phyloP scores from a whole-genome alignment of 2,329 filamentous ascomycete species.

The Peltaster fructicola region DNA sequence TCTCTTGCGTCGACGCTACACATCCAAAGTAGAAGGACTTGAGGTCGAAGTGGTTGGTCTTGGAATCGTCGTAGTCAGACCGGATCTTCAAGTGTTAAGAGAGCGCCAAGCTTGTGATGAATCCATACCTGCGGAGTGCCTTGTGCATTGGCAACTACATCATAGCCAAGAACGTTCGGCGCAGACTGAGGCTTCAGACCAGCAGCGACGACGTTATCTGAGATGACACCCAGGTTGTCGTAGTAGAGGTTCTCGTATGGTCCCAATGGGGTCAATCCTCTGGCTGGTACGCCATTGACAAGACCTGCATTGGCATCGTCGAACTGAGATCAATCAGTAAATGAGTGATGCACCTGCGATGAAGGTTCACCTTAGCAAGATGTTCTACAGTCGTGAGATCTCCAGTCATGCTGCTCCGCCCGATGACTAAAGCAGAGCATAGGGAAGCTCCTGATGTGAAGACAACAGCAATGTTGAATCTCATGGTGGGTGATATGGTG shows the following conservation, averaged over 20 bases:
- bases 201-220: slow-evolving; percentile 2
- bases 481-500: too few relatives aligned
- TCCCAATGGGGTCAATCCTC: slow-evolving; percentile 3
- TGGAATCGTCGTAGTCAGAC: too few relatives aligned
- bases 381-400: too few relatives aligned
- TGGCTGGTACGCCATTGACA: slow-evolving; percentile 2
- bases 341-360: slow-evolving; percentile 4
- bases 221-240: slow-evolving; percentile 4
- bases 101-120: too few relatives aligned
- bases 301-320: slow-evolving; percentile 3
- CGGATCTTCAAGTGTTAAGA: too few relatives aligned
- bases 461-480: too few relatives aligned
- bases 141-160: slow-evolving; percentile 2
- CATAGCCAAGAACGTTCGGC: slow-evolving; percentile 4
- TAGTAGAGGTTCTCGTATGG: slow-evolving; percentile 4
- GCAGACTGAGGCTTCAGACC: slow-evolving; percentile 3
- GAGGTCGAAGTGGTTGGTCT: slow-evolving; percentile 3
- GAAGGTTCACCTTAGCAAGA: too few relatives aligned
- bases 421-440: too few relatives aligned
- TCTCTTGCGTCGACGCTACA: slow-evolving; percentile 3
- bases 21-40: slow-evolving; percentile 5
- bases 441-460: too few relatives aligned
- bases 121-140: too few relatives aligned
- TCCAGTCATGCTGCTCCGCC: too few relatives aligned
- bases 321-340: too few relatives aligned